Base-by-base conservation (phyloP, 139 green algal genomes). In the Asterochloris erici region DNA sequence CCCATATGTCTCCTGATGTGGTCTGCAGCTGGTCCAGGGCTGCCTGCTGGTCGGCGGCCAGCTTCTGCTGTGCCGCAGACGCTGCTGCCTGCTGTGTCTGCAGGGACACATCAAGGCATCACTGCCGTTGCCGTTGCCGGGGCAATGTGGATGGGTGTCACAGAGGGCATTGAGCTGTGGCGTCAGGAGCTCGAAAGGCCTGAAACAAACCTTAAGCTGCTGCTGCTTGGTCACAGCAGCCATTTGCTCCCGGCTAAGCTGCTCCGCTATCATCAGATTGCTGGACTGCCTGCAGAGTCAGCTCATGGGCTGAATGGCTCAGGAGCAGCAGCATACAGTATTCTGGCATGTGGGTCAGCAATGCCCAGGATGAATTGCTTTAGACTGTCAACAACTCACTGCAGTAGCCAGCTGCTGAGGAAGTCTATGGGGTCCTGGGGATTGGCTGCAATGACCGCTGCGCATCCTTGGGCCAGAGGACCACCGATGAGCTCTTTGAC, bases 391-490 rank as follows among this genome's bases (percentile, higher is more conserved):
- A 9, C 66, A 23, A 62, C 77, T 27, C 69, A 81, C 77, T 73
- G 62, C 63, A 81, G 13, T 26, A 81, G 27, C 77, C 77, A 81
- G 21, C 73, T 63, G 14, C 63, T 63, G 28, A 81, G 63, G 23
- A 73, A 73, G 21, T 81, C 77, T 38, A 81, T 63, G 27, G 77
- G 77, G 27, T 81, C 77, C 12, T 15, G 19, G 24, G 77, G 77
- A 27, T 73, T 61, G 14, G 77, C 77, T 81, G 77, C 77, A n/a
- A 73, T 27, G 13, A 63, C 73, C 24, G 77, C 77, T 74, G 77
- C 77, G 63, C 77, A 81, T 13, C 77, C 77, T 60, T 73, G 61
- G 27, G 77, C 77, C 26, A 81, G 63, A 27, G 77, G 68, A 19
- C 61, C 63, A 29, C 77, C 77, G 29, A 81, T 28, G 28, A 73